Percentiles rank a stretch among this genome's conserved stretches.
Evolutionary conservation across 2,329 filamentous ascomycete species (phyloP).

Genomic region (Penicillium sp.): DNA sequence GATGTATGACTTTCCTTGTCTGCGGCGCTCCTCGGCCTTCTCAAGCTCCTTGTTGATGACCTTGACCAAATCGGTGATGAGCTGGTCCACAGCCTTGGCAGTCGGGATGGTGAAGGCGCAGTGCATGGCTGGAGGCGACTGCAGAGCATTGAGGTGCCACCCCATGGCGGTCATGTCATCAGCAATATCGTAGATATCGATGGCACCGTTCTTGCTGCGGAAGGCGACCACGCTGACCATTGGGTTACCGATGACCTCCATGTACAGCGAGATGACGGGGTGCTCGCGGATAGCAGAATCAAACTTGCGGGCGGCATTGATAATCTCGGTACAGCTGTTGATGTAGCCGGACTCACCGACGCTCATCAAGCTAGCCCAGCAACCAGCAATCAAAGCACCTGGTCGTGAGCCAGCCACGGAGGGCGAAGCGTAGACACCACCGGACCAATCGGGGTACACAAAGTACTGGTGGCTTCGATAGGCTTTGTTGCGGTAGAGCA

Average conservation of each 20-base stretch:
- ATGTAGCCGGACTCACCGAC: slow-evolving; percentile 88
- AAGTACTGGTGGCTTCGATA: slow-evolving; percentile 94
- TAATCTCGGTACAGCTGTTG: slow-evolving; percentile 80
- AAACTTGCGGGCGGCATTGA: slow-evolving; percentile 82
- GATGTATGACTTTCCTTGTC: slow-evolving; percentile 56
- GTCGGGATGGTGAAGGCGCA: slow-evolving; percentile 90
- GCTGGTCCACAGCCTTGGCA: slow-evolving; percentile 73
- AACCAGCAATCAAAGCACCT: slow-evolving; percentile 90
- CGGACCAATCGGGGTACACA: slow-evolving; percentile 89
- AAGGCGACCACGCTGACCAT: slow-evolving; percentile 91
- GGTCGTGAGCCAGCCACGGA: slow-evolving; percentile 88
- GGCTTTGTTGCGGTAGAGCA: slow-evolving; percentile 79
- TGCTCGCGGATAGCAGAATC: slow-evolving; percentile 70
- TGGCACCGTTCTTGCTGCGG: slow-evolving; percentile 63
- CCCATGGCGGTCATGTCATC: slow-evolving; percentile 81
- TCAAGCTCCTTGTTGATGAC: slow-evolving; percentile 68
- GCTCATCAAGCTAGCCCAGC: slow-evolving; percentile 89
- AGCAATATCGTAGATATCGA: slow-evolving; percentile 92
- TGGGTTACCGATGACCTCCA: slow-evolving; percentile 79
- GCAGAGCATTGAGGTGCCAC: slow-evolving; percentile 95
- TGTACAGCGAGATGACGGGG: slow-evolving; percentile 66
- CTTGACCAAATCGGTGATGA: slow-evolving; percentile 67
- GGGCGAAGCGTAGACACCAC: slow-evolving; percentile 92
- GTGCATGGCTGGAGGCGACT: slow-evolving; percentile 88
- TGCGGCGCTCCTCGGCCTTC: slow-evolving; percentile 69